Percentiles rank a stretch among this genome's conserved stretches.
Evolutionary conservation across 2,329 filamentous ascomycete genomes (phyloP).

Genomic region (Verticillium nonalfalfae): DNA sequence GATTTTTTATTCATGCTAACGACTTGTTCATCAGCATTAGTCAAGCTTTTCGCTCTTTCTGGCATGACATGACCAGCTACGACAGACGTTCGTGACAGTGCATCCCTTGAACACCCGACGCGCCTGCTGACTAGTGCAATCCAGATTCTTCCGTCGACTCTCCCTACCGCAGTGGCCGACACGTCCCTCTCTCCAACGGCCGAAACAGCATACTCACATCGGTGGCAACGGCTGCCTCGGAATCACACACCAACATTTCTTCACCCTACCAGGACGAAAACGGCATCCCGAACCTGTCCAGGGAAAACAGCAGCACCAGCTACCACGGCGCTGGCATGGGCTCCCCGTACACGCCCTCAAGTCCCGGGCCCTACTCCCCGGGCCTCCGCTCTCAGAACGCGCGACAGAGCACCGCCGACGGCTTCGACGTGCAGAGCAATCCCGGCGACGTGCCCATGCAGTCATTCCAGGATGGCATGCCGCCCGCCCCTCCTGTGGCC

Average conservation of each 20-base stretch:
- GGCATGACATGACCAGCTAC: slow-evolving; percentile 81
- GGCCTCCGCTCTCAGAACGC: slow-evolving; percentile 77
- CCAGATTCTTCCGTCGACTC: slow-evolving; percentile 90
- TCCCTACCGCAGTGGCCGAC: slow-evolving; percentile 82
- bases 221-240: slow-evolving; percentile 72
- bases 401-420: slow-evolving; percentile 55
- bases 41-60: slow-evolving; percentile 79
- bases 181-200: slow-evolving; percentile 80
- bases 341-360: slow-evolving; percentile 36
- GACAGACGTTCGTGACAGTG: slow-evolving; percentile 50
- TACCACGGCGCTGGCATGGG: slow-evolving; percentile 54
- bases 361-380: slow-evolving; percentile 76
- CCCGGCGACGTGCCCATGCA: slow-evolving; percentile 93
- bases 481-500: slow-evolving; percentile 77
- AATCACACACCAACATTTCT: slow-evolving; percentile 80
- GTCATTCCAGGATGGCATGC: slow-evolving; percentile 84
- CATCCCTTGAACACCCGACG: slow-evolving; percentile 7
- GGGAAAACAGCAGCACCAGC: slow-evolving; percentile 46
- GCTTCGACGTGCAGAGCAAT: slow-evolving; percentile 60
- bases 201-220: slow-evolving; percentile 79
- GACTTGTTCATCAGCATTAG: slow-evolving; percentile 46
- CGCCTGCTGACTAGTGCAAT: slow-evolving; percentile 15
- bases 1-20: neutral
- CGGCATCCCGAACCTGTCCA: slow-evolving; percentile 43
- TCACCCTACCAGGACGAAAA: slow-evolving; percentile 73